Conservation (phyloP, 257 asterid species). For the Salvia rosmarinus region DNA sequence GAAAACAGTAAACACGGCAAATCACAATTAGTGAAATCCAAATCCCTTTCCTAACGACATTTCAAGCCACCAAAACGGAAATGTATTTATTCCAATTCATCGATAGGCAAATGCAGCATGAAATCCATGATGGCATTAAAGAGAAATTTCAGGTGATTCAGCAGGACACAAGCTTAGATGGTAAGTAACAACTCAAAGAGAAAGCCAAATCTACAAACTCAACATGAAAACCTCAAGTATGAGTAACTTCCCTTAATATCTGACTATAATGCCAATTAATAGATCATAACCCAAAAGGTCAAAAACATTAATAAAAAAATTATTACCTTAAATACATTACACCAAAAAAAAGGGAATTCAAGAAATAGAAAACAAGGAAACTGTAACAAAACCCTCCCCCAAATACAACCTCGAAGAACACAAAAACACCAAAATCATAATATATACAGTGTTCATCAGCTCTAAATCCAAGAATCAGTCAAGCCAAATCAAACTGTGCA, state of each 20-base stretch:
- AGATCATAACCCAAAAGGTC: constrained; percentile 27
- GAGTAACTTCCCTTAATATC: neutral
- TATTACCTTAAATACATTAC: constrained; percentile 9
- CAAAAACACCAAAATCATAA: constrained; percentile 31
- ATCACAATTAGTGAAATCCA: constrained; percentile 7
- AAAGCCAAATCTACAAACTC: constrained; percentile 20
- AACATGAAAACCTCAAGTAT: constrained; percentile 14
- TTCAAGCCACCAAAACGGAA: neutral
- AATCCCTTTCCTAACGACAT: constrained; percentile 12
- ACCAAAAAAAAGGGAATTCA: neutral
- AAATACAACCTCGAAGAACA: constrained; percentile 28
- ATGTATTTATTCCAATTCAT: neutral
- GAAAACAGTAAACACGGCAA: neutral
- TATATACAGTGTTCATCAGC: constrained; percentile 27
- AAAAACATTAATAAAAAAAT: constrained; percentile 20
- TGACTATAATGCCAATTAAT: constrained; percentile 11
- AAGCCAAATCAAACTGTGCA: constrained; percentile 11
- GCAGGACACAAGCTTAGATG: neutral
- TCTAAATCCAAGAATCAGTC: constrained; percentile 34
- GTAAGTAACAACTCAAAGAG: neutral
- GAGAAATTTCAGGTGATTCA: constrained; percentile 11
- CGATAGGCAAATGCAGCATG: neutral
- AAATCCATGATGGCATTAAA: neutral
- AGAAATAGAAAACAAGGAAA: constrained; percentile 29
- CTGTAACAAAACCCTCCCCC: constrained; percentile 34